Conservation (phyloP, 208 protist species). For the Kentomonas sorsogonicus region DNA sequence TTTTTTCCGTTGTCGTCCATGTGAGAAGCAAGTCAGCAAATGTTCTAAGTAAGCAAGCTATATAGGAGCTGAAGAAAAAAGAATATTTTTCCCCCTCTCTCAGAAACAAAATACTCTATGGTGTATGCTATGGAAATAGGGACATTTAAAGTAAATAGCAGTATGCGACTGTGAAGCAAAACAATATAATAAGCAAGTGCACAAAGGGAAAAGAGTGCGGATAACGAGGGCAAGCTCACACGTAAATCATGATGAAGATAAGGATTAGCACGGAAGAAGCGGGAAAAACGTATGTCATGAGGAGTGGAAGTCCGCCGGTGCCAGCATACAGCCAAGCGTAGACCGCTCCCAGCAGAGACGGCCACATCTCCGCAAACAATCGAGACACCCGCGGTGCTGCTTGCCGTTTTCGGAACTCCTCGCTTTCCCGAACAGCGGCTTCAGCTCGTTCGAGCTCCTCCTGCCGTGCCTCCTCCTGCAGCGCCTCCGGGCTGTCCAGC, state of each 20-base stretch:
- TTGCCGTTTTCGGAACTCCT: slow-evolving; percentile 18
- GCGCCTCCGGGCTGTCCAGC: slow-evolving; percentile 54
- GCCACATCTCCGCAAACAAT: slow-evolving; percentile 37
- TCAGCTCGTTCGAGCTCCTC: too few species aligned
- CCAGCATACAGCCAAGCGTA: slow-evolving; percentile 54
- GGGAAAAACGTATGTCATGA: slow-evolving; percentile 56
- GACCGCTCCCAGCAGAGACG: slow-evolving; percentile 18
- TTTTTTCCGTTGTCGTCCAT: too few species aligned
- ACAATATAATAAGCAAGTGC: not conserved
- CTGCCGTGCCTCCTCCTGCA: too few species aligned
- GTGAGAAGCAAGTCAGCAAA: too few species aligned
- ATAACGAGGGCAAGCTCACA: too few species aligned
- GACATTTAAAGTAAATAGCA: too few species aligned
- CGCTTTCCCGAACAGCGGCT: too few species aligned
- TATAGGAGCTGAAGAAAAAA: too few species aligned
- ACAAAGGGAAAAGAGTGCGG: slow-evolving; percentile 1
- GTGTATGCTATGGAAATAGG: not conserved
- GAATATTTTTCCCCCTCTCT: too few species aligned
- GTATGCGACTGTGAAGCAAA: too few species aligned
- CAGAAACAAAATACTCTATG: not conserved
- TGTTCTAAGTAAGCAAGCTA: too few species aligned
- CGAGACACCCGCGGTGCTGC: not conserved
- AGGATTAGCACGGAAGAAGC: slow-evolving; percentile 15
- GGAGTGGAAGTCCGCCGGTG: slow-evolving; percentile 46
- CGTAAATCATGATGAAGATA: slow-evolving; percentile 18